Base-by-base conservation (phyloP, 176 grass and related monocot genomes). In the Calamus simplicifolius region DNA sequence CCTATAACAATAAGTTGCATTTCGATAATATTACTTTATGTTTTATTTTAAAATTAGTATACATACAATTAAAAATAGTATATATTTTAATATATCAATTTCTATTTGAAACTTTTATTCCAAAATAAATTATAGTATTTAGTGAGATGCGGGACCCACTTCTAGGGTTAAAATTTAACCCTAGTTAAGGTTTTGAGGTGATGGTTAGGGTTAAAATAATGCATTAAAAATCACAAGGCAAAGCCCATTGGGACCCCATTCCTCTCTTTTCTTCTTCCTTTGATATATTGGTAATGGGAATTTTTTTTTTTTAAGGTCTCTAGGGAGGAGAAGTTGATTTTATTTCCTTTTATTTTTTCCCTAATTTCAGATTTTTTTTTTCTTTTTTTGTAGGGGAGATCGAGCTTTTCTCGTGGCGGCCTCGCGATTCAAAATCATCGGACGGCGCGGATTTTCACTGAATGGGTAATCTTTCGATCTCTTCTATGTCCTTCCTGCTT, bases 141-240 rank as follows among this genome's bases (percentile, higher is more conserved):
- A 1, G 16, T 13, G 49, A 67, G 35, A 53, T 38, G 16, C 51
- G 19, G 64, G 64, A 35, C 27, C 5, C 30, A 69, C 12, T 16
- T 25, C 15, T 25, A 25, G 66, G 30, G 54, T 69, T 69, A 69
- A 69, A 49, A 25, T 35, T 48, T 69, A 69, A 69, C 66, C 18
- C 6, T n/a, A 49, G 66, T 69, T 69, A 49, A 27, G 50, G 26
- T 35, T 67, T 31, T 55, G 19, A 18, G 18, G 18, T 23, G 30
- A 27, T 26, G 50, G 21, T 23, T 23, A 23, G 21, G 21, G 21
- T 23, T 23, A 23, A 5, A 19, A 57, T 49, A 69, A 57, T 16
- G 13, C 4, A n/a, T 56, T 17, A 38, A 56, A 56, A 56, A 27
- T 48, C 2, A 54, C 25, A 13, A 12, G 65, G 18, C 38, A 16